Conservation (phyloP, 2,329 filamentous ascomycete species). For the Tolypocladium paradoxum region DNA sequence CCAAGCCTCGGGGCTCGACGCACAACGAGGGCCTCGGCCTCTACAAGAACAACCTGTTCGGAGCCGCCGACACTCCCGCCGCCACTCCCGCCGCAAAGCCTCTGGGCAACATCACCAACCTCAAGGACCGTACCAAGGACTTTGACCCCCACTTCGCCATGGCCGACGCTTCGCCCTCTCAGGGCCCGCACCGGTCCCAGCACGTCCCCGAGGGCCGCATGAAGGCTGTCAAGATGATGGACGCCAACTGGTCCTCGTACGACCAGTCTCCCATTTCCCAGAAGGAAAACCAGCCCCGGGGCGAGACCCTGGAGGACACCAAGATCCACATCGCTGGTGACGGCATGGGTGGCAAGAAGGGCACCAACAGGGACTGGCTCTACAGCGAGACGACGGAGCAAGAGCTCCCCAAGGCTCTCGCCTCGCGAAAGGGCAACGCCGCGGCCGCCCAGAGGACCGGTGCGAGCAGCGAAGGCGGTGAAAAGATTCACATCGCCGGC, state of each 20-base stretch:
- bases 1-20: slow-evolving; percentile 39
- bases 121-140: slow-evolving; percentile 62
- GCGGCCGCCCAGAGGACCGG: slow-evolving; percentile 1
- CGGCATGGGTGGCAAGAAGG: slow-evolving; percentile 55
- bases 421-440: slow-evolving; percentile 21
- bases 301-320: slow-evolving; percentile 31
- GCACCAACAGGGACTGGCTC: slow-evolving; percentile 45
- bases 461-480: slow-evolving; percentile 29
- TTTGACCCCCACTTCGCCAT: slow-evolving; percentile 72
- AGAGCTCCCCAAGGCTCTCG: slow-evolving; percentile 16
- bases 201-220: slow-evolving; percentile 46
- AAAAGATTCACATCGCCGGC: slow-evolving; percentile 38
- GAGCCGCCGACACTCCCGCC: slow-evolving; percentile 26
- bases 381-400: slow-evolving; percentile 34
- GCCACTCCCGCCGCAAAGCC: slow-evolving; percentile 29
- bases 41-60: slow-evolving; percentile 67
- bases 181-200: slow-evolving; percentile 26
- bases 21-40: slow-evolving; percentile 58
- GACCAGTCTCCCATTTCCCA: slow-evolving; percentile 42
- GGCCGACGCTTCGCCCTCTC: slow-evolving; percentile 52
- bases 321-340: slow-evolving; percentile 42
- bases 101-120: slow-evolving; percentile 60
- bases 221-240: slow-evolving; percentile 66
- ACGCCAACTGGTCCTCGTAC: slow-evolving; percentile 48
- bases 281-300: slow-evolving; percentile 39